These are phyloP conservation scores for Fistulifera pelliculosa DNA, from an alignment of 108 stramenopile species.

Conservation along the genomic window DNA sequence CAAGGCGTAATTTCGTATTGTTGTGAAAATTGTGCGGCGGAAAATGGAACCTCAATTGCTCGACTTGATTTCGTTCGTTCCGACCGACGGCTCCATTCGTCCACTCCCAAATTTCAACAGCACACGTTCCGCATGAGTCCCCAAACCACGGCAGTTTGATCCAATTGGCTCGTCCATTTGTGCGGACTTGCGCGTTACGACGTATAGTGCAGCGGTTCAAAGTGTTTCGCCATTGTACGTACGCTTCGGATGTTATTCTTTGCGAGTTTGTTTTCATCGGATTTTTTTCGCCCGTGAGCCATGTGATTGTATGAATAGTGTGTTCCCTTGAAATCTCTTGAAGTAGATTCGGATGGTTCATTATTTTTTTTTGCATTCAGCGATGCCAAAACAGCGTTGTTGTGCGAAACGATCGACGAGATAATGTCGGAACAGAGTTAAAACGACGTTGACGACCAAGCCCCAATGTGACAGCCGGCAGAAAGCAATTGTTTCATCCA, in stretches of 20 bases:
- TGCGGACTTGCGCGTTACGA: slow-evolving; percentile 38
- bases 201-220: slow-evolving; percentile 34
- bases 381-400: too few species aligned
- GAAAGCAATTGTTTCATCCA: too few species aligned
- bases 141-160: slow-evolving; percentile 66
- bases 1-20: slow-evolving; percentile 30
- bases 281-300: too few species aligned
- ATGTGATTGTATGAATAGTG: too few species aligned
- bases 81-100: slow-evolving; percentile 23
- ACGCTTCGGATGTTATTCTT: slow-evolving; percentile 18
- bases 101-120: slow-evolving; percentile 30
- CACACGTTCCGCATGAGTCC: slow-evolving; percentile 68
- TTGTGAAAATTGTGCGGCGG: slow-evolving; percentile 39
- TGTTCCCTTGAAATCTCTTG: too few species aligned
- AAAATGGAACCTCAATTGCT: slow-evolving; percentile 37
- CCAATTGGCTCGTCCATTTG: slow-evolving; percentile 40
- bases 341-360: too few species aligned
- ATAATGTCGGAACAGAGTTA: too few species aligned
- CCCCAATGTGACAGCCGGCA: too few species aligned
- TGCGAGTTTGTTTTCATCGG: background rate
- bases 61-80: slow-evolving; percentile 29
- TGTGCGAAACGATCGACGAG: too few species aligned
- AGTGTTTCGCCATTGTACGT: slow-evolving; percentile 44
- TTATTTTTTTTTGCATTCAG: too few species aligned
- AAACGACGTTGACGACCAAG: too few species aligned